Evolutionary conservation across 2,329 filamentous ascomycete species (phyloP), one percentile per base, ranked within the genome.

Genomic region (Hysterium pulicare): DNA sequence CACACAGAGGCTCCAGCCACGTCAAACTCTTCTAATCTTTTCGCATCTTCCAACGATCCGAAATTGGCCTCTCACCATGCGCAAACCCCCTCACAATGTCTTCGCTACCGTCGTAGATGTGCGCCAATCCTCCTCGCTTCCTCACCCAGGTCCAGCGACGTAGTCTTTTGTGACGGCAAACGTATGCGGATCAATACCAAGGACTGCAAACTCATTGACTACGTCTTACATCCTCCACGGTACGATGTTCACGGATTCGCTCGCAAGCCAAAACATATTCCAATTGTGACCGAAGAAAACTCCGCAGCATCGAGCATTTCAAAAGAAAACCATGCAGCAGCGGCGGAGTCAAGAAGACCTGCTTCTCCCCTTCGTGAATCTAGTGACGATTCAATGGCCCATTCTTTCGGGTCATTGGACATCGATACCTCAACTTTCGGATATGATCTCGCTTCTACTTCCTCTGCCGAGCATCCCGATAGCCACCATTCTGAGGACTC

Each of bases 71-170:
- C 57, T 44, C 30, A 61, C 50, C 17, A 58, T 42, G 36, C 62
- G 57, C 54, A 59, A 44, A 49, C 64, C 1, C 44, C 57, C 8
- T 55, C 62, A 4, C 70, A 73, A 40, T 49, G 58, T 11, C 60
- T 69, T 30, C 69, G 73, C 40, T 75, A 75, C 58, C 68, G 71
- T 40, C 65, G 68, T 5, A 68, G 72, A 22, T 75, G 72, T 49
- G 67, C 71, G 38, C 73, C 73, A 2, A 59, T 73, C 5, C 54
- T 76, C 10, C 62, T 69, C 6, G 62, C 63, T 17, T 67, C 69
- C 31, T 69, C 71, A 2, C 64, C 68, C 2, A 64, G 73, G 24
- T 69, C 72, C 0, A 72, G 66, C 55, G 69, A 73, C 42, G 62
- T 75, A n/a, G 57, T 75, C 5, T 70, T 71, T 47, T 55, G 47